Conservation (phyloP, 2,329 filamentous ascomycete species). For the Talaromyces sp. region DNA sequence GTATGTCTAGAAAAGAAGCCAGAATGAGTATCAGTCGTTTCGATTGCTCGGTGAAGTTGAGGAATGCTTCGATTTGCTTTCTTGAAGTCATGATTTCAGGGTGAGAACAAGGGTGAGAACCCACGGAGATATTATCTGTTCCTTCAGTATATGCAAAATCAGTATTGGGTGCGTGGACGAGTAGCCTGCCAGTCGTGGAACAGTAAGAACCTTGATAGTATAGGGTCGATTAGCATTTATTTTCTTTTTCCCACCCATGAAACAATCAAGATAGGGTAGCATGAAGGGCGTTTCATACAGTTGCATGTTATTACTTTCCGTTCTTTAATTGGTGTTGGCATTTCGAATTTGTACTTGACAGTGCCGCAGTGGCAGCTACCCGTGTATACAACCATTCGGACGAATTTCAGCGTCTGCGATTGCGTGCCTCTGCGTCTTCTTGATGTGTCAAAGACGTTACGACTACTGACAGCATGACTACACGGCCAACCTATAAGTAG, state of each 20-base stretch:
- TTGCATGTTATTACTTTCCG: conserved; percentile 22
- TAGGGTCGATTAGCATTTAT: background rate
- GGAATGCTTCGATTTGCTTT: too few relatives aligned
- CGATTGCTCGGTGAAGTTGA: too few relatives aligned
- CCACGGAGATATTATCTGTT: conserved; percentile 25
- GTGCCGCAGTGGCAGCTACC: conserved; percentile 26
- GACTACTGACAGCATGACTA: background rate
- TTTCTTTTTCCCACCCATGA: too few relatives aligned
- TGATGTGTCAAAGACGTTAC: background rate
- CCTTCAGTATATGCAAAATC: conserved; percentile 24
- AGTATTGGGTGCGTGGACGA: conserved; percentile 25
- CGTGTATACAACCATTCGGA: conserved; percentile 9
- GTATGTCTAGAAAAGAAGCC: conserved; percentile 24
- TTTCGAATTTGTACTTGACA: conserved; percentile 23
- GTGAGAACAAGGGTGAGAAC: background rate
- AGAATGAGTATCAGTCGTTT: background rate
- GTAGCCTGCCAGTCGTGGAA: conserved; percentile 29
- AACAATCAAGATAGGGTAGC: too few relatives aligned
- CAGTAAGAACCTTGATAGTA: conserved; percentile 29
- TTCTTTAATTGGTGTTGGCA: conserved; percentile 21
- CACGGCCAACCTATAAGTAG: background rate
- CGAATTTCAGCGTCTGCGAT: background rate
- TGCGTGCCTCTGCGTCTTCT: background rate
- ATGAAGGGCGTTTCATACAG: conserved; percentile 17
- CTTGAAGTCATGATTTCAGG: too few relatives aligned